A percentile compares a stretch with the other conserved stretches of the same genome.
These are phyloP conservation scores for Nannochloropsis salina DNA, from an alignment of 108 stramenopile genomes.

Conservation along the genomic window DNA sequence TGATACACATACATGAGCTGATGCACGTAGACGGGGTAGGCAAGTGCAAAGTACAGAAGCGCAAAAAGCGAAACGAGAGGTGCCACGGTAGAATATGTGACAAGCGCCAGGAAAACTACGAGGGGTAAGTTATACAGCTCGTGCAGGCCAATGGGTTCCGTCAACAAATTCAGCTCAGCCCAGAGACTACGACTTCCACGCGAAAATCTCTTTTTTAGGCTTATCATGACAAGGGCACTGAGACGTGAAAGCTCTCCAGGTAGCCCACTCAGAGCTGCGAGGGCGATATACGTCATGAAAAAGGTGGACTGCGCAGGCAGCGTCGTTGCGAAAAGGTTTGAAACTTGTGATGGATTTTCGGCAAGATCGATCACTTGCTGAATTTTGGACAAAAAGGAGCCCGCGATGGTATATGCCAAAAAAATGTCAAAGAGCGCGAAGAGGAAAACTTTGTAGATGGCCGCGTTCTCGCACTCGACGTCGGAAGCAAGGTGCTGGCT, in stretches of 20 bases:
- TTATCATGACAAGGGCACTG: background rate
- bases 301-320: slow-evolving; percentile 1
- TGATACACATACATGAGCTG: background rate
- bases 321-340: background rate
- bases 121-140: background rate
- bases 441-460: background rate
- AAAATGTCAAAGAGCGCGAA: background rate
- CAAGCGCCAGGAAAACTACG: background rate
- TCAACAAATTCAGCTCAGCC: background rate
- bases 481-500: background rate
- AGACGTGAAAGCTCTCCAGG: background rate
- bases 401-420: background rate
- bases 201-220: background rate
- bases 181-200: background rate
- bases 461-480: background rate
- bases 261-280: background rate
- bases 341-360: background rate
- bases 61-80: background rate
- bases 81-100: background rate
- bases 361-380: background rate
- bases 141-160: background rate
- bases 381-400: background rate
- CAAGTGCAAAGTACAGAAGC: background rate
- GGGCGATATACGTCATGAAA: slow-evolving; percentile 4
- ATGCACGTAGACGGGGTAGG: background rate